phyloP scores from a whole-genome alignment of 2,329 filamentous ascomycete genomes.

The Hysterium pulicare region DNA sequence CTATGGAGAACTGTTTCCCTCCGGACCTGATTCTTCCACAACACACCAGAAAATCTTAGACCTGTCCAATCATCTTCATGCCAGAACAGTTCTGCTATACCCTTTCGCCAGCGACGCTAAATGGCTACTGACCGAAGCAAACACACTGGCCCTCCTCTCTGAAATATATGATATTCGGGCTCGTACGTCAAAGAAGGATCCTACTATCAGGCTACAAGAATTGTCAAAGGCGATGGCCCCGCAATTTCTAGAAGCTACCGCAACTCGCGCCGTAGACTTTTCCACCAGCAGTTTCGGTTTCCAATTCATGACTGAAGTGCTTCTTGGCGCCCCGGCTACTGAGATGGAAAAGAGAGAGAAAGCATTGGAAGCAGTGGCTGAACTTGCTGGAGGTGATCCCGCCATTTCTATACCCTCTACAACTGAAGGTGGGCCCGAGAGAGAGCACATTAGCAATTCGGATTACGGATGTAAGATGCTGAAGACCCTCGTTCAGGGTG shows the following conservation, averaged over 20 bases:
- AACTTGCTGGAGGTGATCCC: conserved; percentile 39
- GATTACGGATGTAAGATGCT: conserved; percentile 75
- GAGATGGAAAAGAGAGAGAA: conserved; percentile 53
- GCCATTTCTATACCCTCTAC: conserved; percentile 12
- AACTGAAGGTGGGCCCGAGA: conserved; percentile 24
- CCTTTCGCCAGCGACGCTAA: conserved; percentile 66
- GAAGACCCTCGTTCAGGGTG: conserved; percentile 86
- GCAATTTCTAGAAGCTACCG: conserved; percentile 70
- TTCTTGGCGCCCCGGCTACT: conserved; percentile 73
- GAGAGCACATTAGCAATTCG: conserved; percentile 59
- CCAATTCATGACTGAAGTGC: conserved; percentile 78
- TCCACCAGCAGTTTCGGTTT: conserved; percentile 69
- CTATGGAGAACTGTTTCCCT: conserved; percentile 74
- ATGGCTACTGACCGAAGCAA: conserved; percentile 58
- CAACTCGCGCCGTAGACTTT: conserved; percentile 64
- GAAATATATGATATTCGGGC: conserved; percentile 77
- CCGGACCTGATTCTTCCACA: conserved; percentile 40
- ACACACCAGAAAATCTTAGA: conserved; percentile 63
- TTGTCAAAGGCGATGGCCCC: conserved; percentile 71
- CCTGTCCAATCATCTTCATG: conserved; percentile 63
- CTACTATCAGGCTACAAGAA: conserved; percentile 70
- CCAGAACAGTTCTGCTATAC: conserved; percentile 69
- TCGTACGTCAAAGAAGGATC: conserved; percentile 89
- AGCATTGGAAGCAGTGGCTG: conserved; percentile 65
- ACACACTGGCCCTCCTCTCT: conserved; percentile 67